Percentiles rank a stretch among this genome's conserved stretches.
phyloP scores from a whole-genome alignment of 2,329 filamentous ascomycete genomes.

The Chalara sp. region DNA sequence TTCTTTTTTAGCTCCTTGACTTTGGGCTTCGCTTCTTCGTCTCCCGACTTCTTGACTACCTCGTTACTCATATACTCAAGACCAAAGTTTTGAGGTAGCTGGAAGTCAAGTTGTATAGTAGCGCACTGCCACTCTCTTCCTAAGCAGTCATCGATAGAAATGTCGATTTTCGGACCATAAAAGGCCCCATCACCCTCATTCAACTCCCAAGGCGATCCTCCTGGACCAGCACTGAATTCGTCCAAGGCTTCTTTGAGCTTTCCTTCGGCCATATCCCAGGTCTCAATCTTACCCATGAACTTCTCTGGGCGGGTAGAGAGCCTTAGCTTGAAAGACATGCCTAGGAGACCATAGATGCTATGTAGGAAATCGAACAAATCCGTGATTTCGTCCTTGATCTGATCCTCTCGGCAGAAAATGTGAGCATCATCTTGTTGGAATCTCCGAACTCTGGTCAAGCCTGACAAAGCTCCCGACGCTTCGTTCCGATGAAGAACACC shows the following conservation, averaged over 20 bases:
- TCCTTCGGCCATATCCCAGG: conserved; percentile 83
- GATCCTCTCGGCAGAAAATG: conserved; percentile 85
- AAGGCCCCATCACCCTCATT: conserved; percentile 96
- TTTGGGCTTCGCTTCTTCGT: conserved; percentile 33
- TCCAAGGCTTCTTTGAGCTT: conserved; percentile 75
- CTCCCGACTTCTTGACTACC: conserved; percentile 35
- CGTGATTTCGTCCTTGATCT: conserved; percentile 68
- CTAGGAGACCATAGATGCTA: conserved; percentile 73
- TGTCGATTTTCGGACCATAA: conserved; percentile 98
- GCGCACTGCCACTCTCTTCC: conserved; percentile 82
- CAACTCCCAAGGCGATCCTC: conserved; percentile 72
- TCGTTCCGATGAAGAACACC: conserved; percentile 94
- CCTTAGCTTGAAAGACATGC: conserved; percentile 89
- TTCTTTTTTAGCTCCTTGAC: conserved; percentile 33
- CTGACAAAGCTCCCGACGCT: conserved; percentile 82
- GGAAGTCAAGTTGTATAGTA: conserved; percentile 92
- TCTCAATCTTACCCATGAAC: conserved; percentile 76
- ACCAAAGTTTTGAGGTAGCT: conserved; percentile 78
- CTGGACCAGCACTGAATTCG: conserved; percentile 54
- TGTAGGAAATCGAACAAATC: conserved; percentile 82
- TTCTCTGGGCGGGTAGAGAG: conserved; percentile 87
- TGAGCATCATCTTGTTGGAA: conserved; percentile 97
- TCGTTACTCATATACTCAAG: conserved; percentile 79
- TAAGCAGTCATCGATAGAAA: conserved; percentile 85
- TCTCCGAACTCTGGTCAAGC: conserved; percentile 83